Conservation (phyloP, 306 rosid genomes). For the Rubus idaeus region DNA sequence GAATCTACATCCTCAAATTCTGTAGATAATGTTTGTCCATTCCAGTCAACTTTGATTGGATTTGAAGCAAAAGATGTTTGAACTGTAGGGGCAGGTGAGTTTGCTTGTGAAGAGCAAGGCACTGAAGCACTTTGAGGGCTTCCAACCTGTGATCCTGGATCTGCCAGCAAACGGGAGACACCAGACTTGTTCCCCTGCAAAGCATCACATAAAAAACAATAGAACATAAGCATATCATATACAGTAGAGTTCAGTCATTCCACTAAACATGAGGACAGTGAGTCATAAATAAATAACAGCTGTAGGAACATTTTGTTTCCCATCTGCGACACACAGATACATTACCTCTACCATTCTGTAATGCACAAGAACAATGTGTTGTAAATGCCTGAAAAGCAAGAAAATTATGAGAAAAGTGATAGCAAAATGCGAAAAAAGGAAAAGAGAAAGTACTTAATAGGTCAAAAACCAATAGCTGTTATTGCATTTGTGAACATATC, state of each 20-base stretch:
- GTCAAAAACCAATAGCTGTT: background rate
- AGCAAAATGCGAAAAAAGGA: background rate
- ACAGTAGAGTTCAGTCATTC: slow-evolving; percentile 11
- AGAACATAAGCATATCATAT: slow-evolving; percentile 17
- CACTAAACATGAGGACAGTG: background rate
- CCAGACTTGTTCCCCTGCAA: slow-evolving; percentile 59
- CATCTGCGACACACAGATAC: background rate
- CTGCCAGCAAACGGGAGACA: slow-evolving; percentile 40
- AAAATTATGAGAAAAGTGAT: slow-evolving; percentile 2
- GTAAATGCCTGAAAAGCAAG: slow-evolving; percentile 51
- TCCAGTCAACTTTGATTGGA: slow-evolving; percentile 38
- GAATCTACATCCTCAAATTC: slow-evolving; percentile 52
- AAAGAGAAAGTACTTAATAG: background rate
- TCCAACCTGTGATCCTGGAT: slow-evolving; percentile 43
- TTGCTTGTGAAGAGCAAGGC: slow-evolving; percentile 38
- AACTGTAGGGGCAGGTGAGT: slow-evolving; percentile 34
- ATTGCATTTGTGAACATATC: background rate
- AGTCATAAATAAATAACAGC: background rate
- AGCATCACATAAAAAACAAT: slow-evolving; percentile 25
- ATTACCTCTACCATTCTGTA: slow-evolving; percentile 67
- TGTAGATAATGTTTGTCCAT: slow-evolving; percentile 30
- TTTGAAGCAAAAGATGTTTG: slow-evolving; percentile 44
- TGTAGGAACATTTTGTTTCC: background rate
- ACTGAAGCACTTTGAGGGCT: slow-evolving; percentile 41
- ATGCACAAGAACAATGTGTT: slow-evolving; percentile 81